A percentile compares a stretch with the other conserved stretches of the same genome.
Evolutionary conservation across 2,329 filamentous ascomycete species (phyloP).

Genomic region (Teratosphaeria nubilosa): DNA sequence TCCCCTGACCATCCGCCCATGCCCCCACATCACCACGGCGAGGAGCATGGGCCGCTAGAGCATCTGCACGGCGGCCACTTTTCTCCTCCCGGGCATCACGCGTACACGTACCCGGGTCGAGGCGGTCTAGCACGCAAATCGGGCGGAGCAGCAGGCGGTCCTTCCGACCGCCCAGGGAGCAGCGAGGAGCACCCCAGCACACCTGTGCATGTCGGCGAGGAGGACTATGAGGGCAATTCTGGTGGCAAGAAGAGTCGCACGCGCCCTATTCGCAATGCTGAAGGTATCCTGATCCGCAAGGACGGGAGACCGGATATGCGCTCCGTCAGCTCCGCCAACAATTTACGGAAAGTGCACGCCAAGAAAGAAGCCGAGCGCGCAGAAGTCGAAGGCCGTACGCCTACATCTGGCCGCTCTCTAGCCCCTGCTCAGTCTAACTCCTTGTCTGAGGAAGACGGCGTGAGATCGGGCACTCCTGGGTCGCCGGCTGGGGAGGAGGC

Average conservation of each 20-base stretch:
- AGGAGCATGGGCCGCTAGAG: neutral
- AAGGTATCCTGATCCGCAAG: slow-evolving; percentile 42
- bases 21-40: neutral
- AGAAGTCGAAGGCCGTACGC: slow-evolving; percentile 18
- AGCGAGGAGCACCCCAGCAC: slow-evolving; percentile 4
- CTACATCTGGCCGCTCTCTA: slow-evolving; percentile 10
- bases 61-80: neutral
- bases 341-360: slow-evolving; percentile 41
- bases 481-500: slow-evolving; percentile 5
- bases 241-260: slow-evolving; percentile 38
- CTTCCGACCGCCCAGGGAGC: slow-evolving; percentile 6
- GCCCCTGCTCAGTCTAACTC: slow-evolving; percentile 7
- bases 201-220: neutral
- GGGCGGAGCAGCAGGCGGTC: slow-evolving; percentile 17
- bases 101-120: neutral
- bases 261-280: slow-evolving; percentile 40
- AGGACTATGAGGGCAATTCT: neutral
- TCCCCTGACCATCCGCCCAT: neutral
- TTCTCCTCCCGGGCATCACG: neutral
- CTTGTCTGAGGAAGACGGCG: slow-evolving; percentile 9
- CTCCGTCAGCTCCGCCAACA: slow-evolving; percentile 42
- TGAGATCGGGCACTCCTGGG: slow-evolving; percentile 13
- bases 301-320: slow-evolving; percentile 43
- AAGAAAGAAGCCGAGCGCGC: slow-evolving; percentile 34
- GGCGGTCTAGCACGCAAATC: slow-evolving; percentile 6